Base-by-base conservation (phyloP, 1,139 yeast species). In the Wickerhamiella infanticola region DNA sequence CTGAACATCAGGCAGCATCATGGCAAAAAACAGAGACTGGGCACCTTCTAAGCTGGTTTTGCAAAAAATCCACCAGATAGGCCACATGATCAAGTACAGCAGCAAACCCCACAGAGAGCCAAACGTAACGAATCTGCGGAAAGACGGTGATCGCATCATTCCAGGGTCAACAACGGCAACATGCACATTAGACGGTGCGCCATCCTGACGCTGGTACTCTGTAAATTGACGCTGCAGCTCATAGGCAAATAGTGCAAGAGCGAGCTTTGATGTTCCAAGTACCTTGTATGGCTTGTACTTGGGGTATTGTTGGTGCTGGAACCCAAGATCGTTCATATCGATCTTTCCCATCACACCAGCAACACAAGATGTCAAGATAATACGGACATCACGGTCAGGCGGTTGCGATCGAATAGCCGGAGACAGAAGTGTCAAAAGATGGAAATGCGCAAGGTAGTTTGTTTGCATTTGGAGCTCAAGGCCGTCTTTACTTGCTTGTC, bases 91-190 rank as follows among this genome's bases (percentile, higher is more conserved):
- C 37, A 85, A 51, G 61, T 90, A 90, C 1, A 74, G 13, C 0
- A 81, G 26, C 43, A 90, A 67, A 1, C 95, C 93, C 60, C 74
- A 63, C 2, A 90, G 55, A 0, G 83, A 69, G 0, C 98, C 97
- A 65, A 83, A 70, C 8, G 94, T 77, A 8, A 83, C 51, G 43
- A 80, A 77, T 49, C 96, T 72, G 55, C 94, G 76, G 42, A 90
- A 80, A 36, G 93, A 77, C 2, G 94, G 83, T 1, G 94, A 78
- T 55, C 97, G 72, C 80, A 84, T 82, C 43, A 88, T 55, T 0
- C 98, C 98, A 0, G 98, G 98, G 58, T 90, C 93, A 4, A 83
- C 94, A 49, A 84, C 55, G 49, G 80, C 72, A n/a, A 85, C 71
- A 44, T 80, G 73, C 18, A 84, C 77, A 56, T 81, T 82, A 56